A percentile compares a stretch with the other conserved stretches of the same genome.
Conservation (phyloP, 495 filamentous ascomycete genomes). For the Trichoderma virens region DNA sequence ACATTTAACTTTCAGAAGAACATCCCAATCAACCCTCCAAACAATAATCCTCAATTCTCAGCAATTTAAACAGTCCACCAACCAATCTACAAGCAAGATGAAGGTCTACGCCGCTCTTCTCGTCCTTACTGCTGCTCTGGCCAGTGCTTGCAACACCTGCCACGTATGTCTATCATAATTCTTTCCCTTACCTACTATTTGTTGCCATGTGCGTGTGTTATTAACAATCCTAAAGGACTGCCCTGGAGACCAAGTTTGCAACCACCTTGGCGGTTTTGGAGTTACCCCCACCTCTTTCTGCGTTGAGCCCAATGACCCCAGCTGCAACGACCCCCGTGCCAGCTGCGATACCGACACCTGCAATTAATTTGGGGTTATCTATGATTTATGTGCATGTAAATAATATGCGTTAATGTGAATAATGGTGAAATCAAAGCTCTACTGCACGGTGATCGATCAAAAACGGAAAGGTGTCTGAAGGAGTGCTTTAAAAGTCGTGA, state of each 20-base stretch:
- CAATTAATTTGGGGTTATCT: neutral
- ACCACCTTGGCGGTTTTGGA: conserved; percentile 1
- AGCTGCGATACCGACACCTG: neutral
- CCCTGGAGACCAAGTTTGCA: neutral
- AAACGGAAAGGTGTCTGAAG: too few relatives aligned
- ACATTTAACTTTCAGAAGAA: neutral
- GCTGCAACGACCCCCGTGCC: conserved; percentile 2
- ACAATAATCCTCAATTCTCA: neutral
- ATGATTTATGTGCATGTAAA: too few relatives aligned
- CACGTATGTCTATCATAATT: neutral
- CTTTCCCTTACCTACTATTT: too few relatives aligned
- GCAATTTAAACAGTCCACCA: neutral
- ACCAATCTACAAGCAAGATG: neutral
- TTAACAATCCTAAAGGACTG: neutral
- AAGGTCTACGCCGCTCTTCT: neutral
- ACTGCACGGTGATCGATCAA: too few relatives aligned
- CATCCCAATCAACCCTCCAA: neutral
- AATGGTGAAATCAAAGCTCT: too few relatives aligned
- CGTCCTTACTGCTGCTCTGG: neutral
- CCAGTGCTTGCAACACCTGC: conserved; percentile 4
- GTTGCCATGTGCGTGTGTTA: neutral
- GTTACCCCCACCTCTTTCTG: neutral
- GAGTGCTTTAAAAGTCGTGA: too few relatives aligned
- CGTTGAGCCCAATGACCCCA: conserved; percentile 6
- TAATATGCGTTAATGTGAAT: too few relatives aligned